Base-by-base conservation (phyloP, 306 rosid species). In the Dicorynia guianensis region DNA sequence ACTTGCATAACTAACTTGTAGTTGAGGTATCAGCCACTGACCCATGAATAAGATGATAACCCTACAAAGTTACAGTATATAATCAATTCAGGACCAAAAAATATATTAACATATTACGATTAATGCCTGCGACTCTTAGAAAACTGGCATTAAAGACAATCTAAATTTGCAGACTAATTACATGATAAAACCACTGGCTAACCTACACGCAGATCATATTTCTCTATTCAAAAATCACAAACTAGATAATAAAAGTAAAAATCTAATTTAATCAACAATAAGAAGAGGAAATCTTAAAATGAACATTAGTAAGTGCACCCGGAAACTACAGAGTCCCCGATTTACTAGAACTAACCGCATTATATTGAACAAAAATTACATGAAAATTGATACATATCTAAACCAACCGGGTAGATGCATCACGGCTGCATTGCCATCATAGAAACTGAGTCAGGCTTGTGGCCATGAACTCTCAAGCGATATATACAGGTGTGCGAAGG, bases 401-500 rank as follows among this genome's bases (percentile, higher is more conserved):
- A 46, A 55, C 72, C 55, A 74, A 67, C 67, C 61, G 12, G 49
- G 30, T 1, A 35, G 71, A 52, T 7, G 46, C 70, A 71, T 75
- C 85, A 82, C 36, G 82, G 82, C 49, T 86, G 74, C 83, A 73
- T 67, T 65, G 93, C 63, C 88, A 89, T 82, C 89, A 81, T 67
- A 19, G 96, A 82, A 82, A 89, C 93, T 0, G 85, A 69, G 9
- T 84, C 87, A 0, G 93, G 87, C 78, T 96, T 92, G 49, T 59
- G 91, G 17, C 98, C 99, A 30, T 96, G 99, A 40, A 90, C 98
- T 82, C 97, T 80, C 54, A 96, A 79, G 14, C 99, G 99, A 77
- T 96, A 96, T 74, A 92, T 90, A 87, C 98, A 92, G 11, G 99
- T 96, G 71, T 92, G 98, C 0, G 99, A 90, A 40, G 95, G 78